Percentiles rank a stretch among this genome's conserved stretches.
phyloP scores from a whole-genome alignment of 148 eudicot species.

The Nyssa sinensis region DNA sequence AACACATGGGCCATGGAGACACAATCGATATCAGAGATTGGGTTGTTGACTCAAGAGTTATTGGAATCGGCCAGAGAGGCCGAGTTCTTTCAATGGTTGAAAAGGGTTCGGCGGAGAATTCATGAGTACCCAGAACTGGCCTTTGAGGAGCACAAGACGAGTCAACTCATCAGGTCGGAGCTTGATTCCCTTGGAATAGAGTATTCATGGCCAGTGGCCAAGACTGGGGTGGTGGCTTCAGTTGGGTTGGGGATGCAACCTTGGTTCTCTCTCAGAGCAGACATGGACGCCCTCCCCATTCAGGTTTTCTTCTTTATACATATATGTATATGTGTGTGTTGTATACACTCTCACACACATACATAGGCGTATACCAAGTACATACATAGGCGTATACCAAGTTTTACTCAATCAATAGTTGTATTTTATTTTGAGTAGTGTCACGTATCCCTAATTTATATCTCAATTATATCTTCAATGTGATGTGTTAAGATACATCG shows the following conservation, averaged over 20 bases:
- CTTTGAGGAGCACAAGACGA: conserved; percentile 35
- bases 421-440: too few species aligned
- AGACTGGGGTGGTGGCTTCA: conserved; percentile 36
- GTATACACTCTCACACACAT: too few species aligned
- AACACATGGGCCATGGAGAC: too few species aligned
- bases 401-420: too few species aligned
- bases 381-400: too few species aligned
- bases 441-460: too few species aligned
- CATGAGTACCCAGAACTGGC: conserved; percentile 45
- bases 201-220: conserved; percentile 37
- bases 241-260: conserved; percentile 39
- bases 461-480: too few species aligned
- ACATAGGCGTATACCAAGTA: too few species aligned
- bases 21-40: not conserved
- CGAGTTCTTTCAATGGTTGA: conserved; percentile 38
- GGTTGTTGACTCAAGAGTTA: conserved; percentile 16
- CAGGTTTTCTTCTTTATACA: conserved; percentile 26
- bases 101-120: conserved; percentile 32
- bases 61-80: conserved; percentile 27
- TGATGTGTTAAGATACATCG: too few species aligned
- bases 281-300: conserved; percentile 51
- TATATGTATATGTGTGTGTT: not conserved
- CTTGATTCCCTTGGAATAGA: conserved; percentile 33
- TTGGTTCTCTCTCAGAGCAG: conserved; percentile 40
- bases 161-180: conserved; percentile 34